Evolutionary conservation across 2,329 filamentous ascomycete genomes (phyloP), one percentile per base, ranked within the genome.

Genomic region (Monosporascus cannonballus): DNA sequence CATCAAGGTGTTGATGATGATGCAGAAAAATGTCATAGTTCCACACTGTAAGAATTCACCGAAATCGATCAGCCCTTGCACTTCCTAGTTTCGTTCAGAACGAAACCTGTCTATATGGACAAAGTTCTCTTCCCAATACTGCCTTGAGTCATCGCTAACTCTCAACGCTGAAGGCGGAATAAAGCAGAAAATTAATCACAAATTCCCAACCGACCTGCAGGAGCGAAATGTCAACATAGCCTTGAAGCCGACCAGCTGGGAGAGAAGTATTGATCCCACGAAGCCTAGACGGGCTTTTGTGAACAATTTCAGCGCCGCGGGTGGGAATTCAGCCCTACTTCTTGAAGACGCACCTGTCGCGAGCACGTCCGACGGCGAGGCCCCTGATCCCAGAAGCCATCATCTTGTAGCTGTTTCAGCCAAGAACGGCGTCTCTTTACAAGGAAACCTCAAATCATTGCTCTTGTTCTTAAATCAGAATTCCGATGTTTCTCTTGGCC

Each of bases 401-500:
- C 78, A 86, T 47, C 60, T 81, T 15, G 70, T 87, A 22, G 69
- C 78, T 1, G 64, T 86, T 6, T 76, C 78, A 11, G 82, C 69
- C 47, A 79, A 78, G 64, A 73, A 69, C 38, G 71, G 71, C 59
- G 62, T 68, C 15, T 73, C 82, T 18, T 77, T 85, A 62, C 73
- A 72, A 27, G 73, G 71, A 46, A 86, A 86, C 55, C 69, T 80
- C 0, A 69, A 78, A 54, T 68, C 71, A 30, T 69, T 85, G 7
- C 67, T 81, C 4, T 59, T 61, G 2, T 82, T 76, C 64, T 71
- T 85, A 54, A 73, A 76, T 15, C 52, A 64, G n/a, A 69, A 76
- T 36, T 71, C 76, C 2, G 71, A 78, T 5, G 71, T 74, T 1
- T 73, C 76, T 0, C 61, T 85, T 7, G 70, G 75, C 1, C 71